Base-by-base conservation (phyloP, 2,329 filamentous ascomycete species). In the Colletotrichum cuscutae region DNA sequence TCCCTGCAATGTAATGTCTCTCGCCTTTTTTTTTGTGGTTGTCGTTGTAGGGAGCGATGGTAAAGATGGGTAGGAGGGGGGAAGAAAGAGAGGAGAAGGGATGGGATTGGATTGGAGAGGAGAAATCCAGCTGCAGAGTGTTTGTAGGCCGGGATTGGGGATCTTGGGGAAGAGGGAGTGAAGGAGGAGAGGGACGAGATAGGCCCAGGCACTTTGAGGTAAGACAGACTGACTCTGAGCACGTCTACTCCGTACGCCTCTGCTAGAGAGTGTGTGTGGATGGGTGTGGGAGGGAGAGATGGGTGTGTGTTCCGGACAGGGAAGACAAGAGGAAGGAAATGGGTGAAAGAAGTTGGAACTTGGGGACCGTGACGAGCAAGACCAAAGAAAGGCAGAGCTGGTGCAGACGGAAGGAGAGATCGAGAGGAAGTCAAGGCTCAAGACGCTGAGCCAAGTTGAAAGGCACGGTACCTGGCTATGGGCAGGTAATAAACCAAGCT, bases 51-150 rank as follows among this genome's bases (percentile, higher is more conserved):
- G 22, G 61, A 64, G 30, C 30, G 19, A 54, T 22, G 22, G 53
- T 37, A 22, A 22, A 53, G 61, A 52, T 53, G 67, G 57, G 58
- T 58, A 49, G 60, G 7, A 58, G 35, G 37, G 35, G 37, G 32
- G 69, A 24, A 58, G 35, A 49, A 54, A 28, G 56, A 32, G 30
- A 56, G 19, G 59, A 56, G 64, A 26, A 66, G 58, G 54, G 57
- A 68, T 66, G 64, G 69, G 64, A 72, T 71, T 57, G 63, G 65
- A 62, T 49, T 62, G 59, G 59, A 49, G 59, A 68, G 69, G 61
- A 65, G 42, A 52, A 52, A 37, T 22, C 52, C 65, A 68, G 52
- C 65, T 59, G 64, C 28, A 52, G 53, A 58, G 57, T 60, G 57
- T 60, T 59, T 72, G 60, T 73, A 61, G 60, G 60, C 30, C 57